Percentiles rank a stretch among this genome's conserved stretches.
Conservation (phyloP, 495 filamentous ascomycete species). For the Penicillium longicatenatum region DNA sequence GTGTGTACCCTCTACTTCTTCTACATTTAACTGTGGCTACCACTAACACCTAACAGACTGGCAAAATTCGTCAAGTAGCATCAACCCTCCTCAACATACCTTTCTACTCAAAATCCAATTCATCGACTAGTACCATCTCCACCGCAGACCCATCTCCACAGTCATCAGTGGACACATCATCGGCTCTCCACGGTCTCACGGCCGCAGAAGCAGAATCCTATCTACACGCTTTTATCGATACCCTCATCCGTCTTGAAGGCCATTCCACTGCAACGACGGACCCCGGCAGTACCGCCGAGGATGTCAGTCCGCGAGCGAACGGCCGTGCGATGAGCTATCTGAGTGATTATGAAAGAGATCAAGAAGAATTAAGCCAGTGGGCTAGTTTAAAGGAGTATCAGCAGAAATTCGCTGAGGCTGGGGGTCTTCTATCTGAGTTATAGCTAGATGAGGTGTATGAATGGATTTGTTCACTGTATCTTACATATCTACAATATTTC, state of each 20-base stretch:
- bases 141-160: conserved; percentile 15
- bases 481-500: not conserved
- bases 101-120: conserved; percentile 28
- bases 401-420: conserved; percentile 65
- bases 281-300: conserved; percentile 11
- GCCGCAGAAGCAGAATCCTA: conserved; percentile 60
- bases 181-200: conserved; percentile 38
- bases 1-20: conserved; percentile 36
- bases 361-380: conserved; percentile 72
- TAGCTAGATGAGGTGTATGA: conserved; percentile 4
- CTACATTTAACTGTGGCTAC: not conserved
- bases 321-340: conserved; percentile 45
- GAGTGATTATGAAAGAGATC: conserved; percentile 61
- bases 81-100: conserved; percentile 69
- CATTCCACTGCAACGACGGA: conserved; percentile 22
- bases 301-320: conserved; percentile 29
- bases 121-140: conserved; percentile 2
- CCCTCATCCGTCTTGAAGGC: conserved; percentile 68
- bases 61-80: conserved; percentile 75
- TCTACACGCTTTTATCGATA: conserved; percentile 66
- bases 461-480: not conserved
- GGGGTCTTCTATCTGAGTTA: conserved; percentile 50
- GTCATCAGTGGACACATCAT: conserved; percentile 13
- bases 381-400: conserved; percentile 74
- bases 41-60: conserved; percentile 41